These are phyloP conservation scores for Elaeis guineensis DNA, from an alignment of 176 grass and related monocot species.

Conservation along the genomic window DNA sequence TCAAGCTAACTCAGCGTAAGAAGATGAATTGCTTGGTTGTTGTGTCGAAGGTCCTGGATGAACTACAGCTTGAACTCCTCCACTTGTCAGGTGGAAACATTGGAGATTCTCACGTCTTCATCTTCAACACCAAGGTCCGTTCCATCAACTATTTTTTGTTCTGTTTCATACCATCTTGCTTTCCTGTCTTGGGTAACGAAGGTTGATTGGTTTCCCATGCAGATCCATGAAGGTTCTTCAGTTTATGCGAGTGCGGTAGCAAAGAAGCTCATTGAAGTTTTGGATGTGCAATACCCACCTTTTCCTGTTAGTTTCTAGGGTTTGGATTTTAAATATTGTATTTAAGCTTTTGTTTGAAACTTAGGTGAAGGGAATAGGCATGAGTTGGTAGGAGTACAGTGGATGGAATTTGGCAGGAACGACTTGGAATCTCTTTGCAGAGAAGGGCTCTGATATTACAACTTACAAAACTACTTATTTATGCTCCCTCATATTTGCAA, in stretches of 20 bases:
- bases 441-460: background rate
- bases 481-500: too few species aligned
- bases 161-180: background rate
- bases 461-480: background rate
- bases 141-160: too few species aligned
- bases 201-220: background rate
- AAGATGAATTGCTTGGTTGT: conserved; percentile 50
- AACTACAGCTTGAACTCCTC: conserved; percentile 65
- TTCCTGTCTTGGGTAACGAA: background rate
- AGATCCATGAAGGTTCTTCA: conserved; percentile 57
- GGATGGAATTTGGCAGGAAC: conserved; percentile 1
- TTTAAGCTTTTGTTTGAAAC: background rate
- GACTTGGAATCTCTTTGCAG: conserved; percentile 5
- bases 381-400: conserved; percentile 1
- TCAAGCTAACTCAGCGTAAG: conserved; percentile 81
- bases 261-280: conserved; percentile 54
- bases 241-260: conserved; percentile 72
- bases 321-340: background rate
- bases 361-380: background rate
- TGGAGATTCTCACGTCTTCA: conserved; percentile 85
- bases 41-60: conserved; percentile 51
- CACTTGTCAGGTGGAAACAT: conserved; percentile 85
- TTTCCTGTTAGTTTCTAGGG: too few species aligned
- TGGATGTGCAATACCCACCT: conserved; percentile 35
- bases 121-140: conserved; percentile 88